Evolutionary conservation across 495 filamentous ascomycete species (phyloP), one percentile per base, ranked within the genome.

Genomic region (Podospora pseudoanserina): DNA sequence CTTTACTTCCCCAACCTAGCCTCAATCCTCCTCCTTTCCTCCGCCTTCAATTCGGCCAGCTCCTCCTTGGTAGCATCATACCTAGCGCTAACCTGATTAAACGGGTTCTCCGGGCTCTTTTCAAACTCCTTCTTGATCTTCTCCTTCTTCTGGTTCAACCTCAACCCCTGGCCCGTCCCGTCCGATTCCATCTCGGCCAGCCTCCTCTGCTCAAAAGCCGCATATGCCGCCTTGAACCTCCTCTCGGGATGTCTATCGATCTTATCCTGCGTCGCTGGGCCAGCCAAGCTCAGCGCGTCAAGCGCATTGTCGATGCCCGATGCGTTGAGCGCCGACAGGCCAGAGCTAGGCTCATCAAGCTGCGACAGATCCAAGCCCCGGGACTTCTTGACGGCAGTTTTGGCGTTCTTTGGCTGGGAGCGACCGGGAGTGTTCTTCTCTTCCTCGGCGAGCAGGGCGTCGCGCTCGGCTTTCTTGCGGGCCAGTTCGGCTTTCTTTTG

Each of bases 301-400:
- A 98, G 85, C 5, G 92, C 92, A 70, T 96, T 92, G 76, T 97
- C 94, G 75, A 97, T 96, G 70, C 92, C 92, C 16, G 89, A 85
- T 7, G 93, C 93, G 72, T 87, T 91, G 66, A 97, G 85, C 1
- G 91, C 76, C 3, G 84, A 23, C 27, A 79, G 71, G 68, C 81
- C 65, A 7, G 44, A 30, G 75, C 68, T 64, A 77, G 67, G 53
- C 79, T 86, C 84, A 61, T 90, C 88, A 44, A 92, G 85, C 68
- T 92, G 87, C 23, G 87, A 84, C 49, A 93, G 84, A 70, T 92
- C 89, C 62, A 94, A 85, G 20, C 87, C 86, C 55, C 84, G 85
- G 44, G 84, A 65, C 76, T 94, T 96, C 83, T 92, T 91, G 60
- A 81, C 77, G 0, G 88, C 87, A 16, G 81, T 74, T 74, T 89